Base-by-base conservation (phyloP, 2,329 filamentous ascomycete species). In the Verticillium nonalfalfae region DNA sequence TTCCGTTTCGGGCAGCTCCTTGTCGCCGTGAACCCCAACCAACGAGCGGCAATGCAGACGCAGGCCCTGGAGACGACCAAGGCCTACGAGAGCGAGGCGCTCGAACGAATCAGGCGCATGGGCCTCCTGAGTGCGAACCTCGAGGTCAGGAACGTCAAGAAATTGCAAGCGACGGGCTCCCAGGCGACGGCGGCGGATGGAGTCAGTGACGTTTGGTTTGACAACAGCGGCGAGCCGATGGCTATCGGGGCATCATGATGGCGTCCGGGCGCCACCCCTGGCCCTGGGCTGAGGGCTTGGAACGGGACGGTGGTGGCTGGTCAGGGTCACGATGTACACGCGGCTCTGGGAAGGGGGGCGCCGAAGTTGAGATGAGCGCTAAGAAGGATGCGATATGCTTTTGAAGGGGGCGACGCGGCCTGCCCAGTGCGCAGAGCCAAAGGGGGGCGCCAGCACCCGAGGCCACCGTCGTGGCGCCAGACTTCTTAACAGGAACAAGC, bases 51-150 rank as follows among this genome's bases (percentile, higher is more conserved):
- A 57, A 86, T 96, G 69, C 93, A 97, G 71, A 77, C 79, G 33
- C 81, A 87, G 7, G 87, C 89, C 0, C 78, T 96, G 26, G 78
- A 85, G 21, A 86, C 87, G 62, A 85, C 92, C 2, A 83, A 84
- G 60, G 81, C 84, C 34, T 95, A 95, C 69, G 88, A 93, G 69
- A 83, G 85, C 58, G 89, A 91, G 64, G 86, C 93, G 6, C 82
- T 90, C 59, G 82, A 96, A 66, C 86, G 91, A 54, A 80, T 98
- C 59, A 81, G 93, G 59, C 86, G 90, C 56, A 87, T 97, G 70
- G 92, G 90, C 66, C 84, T 96, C 63, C 74, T 88, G 4, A 84
- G 88, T 34, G 89, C 91, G 0, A 90, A 91, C 7, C 79, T 97
- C 34, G 91, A 96, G 66, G 81, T 93, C 33, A 83, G 79, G 65